Evolutionary conservation across 192 early-diverging fungal genomes (phyloP), one percentile per base, ranked within the genome.

Genomic region (Pilobolus umbonatus): DNA sequence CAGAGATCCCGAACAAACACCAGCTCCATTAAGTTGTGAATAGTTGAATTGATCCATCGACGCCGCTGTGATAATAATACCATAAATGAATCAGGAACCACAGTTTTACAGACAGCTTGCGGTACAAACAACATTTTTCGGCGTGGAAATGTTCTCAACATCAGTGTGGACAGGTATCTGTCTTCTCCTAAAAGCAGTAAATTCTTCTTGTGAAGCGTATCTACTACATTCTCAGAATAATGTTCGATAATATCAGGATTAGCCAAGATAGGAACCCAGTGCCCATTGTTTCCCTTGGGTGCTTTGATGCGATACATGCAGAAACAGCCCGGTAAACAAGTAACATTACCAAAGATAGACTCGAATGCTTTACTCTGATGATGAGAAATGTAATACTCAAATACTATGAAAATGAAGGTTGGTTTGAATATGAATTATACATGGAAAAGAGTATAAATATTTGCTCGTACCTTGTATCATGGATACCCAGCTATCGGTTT

Each of bases 21-120:
- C 35, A 93, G 72, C 67, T 92, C 89, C 64, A 91, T 55, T 48
- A 93, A 76, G 61, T 93, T 93, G 70, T 93, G 91, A 35, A 93
- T 84, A 1, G 91, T 93, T 19, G 84, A 87, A 64, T 93, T 93
- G 72, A 93, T 93, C 91, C 91, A 93, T 31, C 91, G 80, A 21
- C 91, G 77, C 11, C 91, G 73, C 65, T 93, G 91, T 30, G 84
- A 86, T 43, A 93, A 63, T 22, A 93, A 73, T 1, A 86, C 80
- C 46, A 56, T 67, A 62, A 85, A 90, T 34, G 72, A 63, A 57
- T 83, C 82, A 0, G 88, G 88, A n/a, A 88, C 88, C 15, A 82
- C 70, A 1, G 88, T 90, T 49, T 83, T 79, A 62, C 88, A 90
- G 8, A 77, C 82, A 0, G 88, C 88, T 59, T 82, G 74, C 14